phyloP scores from a whole-genome alignment of 1,284 basidiomycete genomes.

The Trichosporon asahii region DNA sequence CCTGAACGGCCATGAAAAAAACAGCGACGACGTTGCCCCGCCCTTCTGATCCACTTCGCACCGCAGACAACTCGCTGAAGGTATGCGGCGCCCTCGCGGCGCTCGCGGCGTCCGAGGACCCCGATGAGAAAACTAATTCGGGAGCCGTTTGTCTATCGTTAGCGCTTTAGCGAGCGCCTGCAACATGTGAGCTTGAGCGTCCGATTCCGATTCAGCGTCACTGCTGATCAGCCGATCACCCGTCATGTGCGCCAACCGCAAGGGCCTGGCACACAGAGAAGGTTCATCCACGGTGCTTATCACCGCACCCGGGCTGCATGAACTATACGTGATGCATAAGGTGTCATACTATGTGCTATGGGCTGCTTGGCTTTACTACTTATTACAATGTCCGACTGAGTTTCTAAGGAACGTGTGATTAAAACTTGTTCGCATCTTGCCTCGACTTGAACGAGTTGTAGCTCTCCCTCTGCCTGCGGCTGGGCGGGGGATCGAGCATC shows the following conservation, averaged over 20 bases:
- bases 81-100: neutral
- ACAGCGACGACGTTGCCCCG: neutral
- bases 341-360: slow-evolving; percentile 1
- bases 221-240: neutral
- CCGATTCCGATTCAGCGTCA: neutral
- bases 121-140: neutral
- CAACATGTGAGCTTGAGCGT: neutral
- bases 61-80: neutral
- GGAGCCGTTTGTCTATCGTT: neutral
- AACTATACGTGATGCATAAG: slow-evolving; percentile 3
- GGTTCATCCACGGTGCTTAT: too few species aligned
- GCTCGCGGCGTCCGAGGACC: neutral
- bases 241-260: neutral
- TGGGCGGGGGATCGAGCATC: neutral
- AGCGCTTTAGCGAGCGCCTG: neutral
- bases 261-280: too few species aligned
- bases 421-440: neutral
- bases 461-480: neutral
- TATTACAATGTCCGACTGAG: neutral
- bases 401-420: neutral
- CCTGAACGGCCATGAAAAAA: too few species aligned
- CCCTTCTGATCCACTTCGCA: neutral
- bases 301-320: too few species aligned
- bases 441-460: neutral
- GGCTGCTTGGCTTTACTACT: neutral